A percentile compares a stretch with the other conserved stretches of the same genome.
These are phyloP conservation scores for Coleophoma cylindrospora DNA, from an alignment of 2,329 filamentous ascomycete species.

Conservation along the genomic window DNA sequence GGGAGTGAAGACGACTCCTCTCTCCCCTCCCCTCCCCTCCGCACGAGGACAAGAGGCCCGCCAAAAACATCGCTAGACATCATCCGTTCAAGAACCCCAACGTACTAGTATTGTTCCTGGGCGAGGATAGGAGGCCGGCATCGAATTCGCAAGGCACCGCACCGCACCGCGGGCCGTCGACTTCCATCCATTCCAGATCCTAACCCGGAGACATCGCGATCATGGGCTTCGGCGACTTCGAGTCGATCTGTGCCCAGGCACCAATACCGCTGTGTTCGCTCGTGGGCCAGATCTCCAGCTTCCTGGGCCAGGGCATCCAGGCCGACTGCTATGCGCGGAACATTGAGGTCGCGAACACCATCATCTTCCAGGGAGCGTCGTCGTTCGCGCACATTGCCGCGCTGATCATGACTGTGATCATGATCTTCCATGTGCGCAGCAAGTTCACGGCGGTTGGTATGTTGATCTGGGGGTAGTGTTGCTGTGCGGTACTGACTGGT, in stretches of 20 bases:
- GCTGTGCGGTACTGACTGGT: too few relatives aligned
- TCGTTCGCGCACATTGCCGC: conserved; percentile 90
- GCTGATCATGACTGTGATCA: conserved; percentile 88
- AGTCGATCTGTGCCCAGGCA: conserved; percentile 76
- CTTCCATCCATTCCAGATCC: too few relatives aligned
- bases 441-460: conserved; percentile 97
- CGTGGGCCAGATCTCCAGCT: conserved; percentile 68
- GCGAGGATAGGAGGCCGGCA: too few relatives aligned
- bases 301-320: conserved; percentile 73
- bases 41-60: too few relatives aligned
- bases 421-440: conserved; percentile 93
- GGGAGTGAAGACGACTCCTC: too few relatives aligned
- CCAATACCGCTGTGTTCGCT: conserved; percentile 83
- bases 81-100: too few relatives aligned
- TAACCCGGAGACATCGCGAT: background rate
- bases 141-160: too few relatives aligned
- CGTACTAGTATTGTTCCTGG: too few relatives aligned
- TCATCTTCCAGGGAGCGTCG: conserved; percentile 92
- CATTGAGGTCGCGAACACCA: conserved; percentile 94
- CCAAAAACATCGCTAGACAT: too few relatives aligned
- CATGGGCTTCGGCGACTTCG: conserved; percentile 91
- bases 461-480: conserved; percentile 24
- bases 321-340: conserved; percentile 90
- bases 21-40: too few relatives aligned
- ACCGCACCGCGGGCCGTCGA: too few relatives aligned